Base-by-base conservation (phyloP, 441 rosid species). In the Mallotus repandus region DNA sequence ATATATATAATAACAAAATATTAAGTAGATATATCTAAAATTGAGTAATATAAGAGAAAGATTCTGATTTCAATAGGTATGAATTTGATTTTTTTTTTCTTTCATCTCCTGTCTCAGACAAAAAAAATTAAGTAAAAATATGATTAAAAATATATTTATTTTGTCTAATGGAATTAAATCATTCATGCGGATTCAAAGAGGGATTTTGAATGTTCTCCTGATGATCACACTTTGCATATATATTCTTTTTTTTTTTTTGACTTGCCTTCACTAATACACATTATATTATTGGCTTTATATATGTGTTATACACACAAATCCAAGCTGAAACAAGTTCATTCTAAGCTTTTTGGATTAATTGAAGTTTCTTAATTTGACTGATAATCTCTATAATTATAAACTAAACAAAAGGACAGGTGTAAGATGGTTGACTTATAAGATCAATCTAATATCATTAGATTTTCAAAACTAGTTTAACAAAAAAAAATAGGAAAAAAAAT, bases 401-500 rank as follows among this genome's bases (percentile, higher is more conserved):
- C 49, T 3, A 41, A 58, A 48, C 0, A 35, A 48, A 72, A 25
- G 41, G 56, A 66, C 76, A 73, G 46, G 70, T 64, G 76, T 73
- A 25, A 56, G 76, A 64, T 35, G 25, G 76, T 73, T 73, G 76
- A 73, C 70, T 73, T 73, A 45, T 10, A 45, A 22, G 64, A 73
- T 53, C 43, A 73, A 55, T 41, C 62, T 63, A 22, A 55, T 41
- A 69, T 14, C 21, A 69, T 14, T 12, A 72, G 3, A 19, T 19
- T 7, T 21, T 7, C 8, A 4, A 9, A 21, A n/a, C 58, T 54
- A n/a, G 41, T 38, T 38, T 38, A 38, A 38, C 2, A 38, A 6
- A 38, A 38, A 6, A 38, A 38, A 4, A 16, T 15, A 10, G 14
- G 4, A 13, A 53, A 3, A 52, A 16, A 7, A 16, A 54, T 45